Evolutionary conservation across 352 stramenopile genomes (phyloP).

Genomic region (Phytophthora sojae): DNA sequence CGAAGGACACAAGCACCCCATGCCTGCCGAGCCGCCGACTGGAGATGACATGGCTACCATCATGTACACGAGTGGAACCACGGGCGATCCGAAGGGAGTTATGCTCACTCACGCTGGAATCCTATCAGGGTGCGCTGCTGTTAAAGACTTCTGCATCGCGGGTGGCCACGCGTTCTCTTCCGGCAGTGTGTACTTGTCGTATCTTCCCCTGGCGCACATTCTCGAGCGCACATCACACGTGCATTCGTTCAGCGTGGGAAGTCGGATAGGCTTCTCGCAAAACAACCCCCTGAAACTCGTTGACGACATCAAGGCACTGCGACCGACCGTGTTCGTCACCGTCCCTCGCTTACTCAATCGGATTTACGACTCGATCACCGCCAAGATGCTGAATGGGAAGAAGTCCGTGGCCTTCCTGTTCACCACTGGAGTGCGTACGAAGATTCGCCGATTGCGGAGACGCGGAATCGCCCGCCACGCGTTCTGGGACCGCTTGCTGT

Average conservation of each 20-base stretch:
- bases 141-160: constrained; percentile 40
- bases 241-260: constrained; percentile 74
- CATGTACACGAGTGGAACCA: constrained; percentile 97
- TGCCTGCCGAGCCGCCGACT: constrained; percentile 39
- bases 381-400: constrained; percentile 56
- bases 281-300: constrained; percentile 91
- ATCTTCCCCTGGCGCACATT: constrained; percentile 97
- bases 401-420: constrained; percentile 88
- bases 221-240: constrained; percentile 89
- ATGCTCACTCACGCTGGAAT: constrained; percentile 93
- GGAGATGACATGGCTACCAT: constrained; percentile 91
- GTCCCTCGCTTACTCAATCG: constrained; percentile 97
- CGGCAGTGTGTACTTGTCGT: constrained; percentile 94
- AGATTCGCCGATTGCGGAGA: constrained; percentile 70
- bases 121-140: constrained; percentile 40
- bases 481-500: constrained; percentile 96
- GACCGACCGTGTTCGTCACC: constrained; percentile 92
- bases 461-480: constrained; percentile 54
- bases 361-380: constrained; percentile 95
- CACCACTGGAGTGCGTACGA: constrained; percentile 74
- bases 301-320: constrained; percentile 91
- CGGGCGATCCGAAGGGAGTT: constrained; percentile 95
- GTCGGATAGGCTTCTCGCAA: constrained; percentile 93
- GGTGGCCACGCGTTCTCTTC: constrained; percentile 39
- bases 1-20: constrained; percentile 43